Conservation (phyloP, 1,139 yeast genomes). For the Yamadazyma sp. region DNA sequence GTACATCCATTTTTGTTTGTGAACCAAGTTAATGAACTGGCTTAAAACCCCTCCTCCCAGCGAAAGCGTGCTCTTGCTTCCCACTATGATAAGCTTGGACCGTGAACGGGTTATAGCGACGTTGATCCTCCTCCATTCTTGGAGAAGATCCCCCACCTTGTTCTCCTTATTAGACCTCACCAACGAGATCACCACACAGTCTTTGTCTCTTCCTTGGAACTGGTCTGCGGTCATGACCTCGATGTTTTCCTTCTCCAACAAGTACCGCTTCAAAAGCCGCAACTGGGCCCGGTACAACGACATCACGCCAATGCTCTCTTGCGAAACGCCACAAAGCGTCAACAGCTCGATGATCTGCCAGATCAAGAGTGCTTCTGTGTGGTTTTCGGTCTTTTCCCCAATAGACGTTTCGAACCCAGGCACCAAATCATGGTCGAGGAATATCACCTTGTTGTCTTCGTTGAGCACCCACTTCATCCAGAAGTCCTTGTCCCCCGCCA, state of each 20-base stretch:
- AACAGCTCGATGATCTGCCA: constrained; percentile 63
- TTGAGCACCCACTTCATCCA: constrained; percentile 38
- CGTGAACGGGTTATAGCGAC: constrained; percentile 94
- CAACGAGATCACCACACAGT: constrained; percentile 81
- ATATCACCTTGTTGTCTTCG: constrained; percentile 57
- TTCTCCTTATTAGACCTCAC: constrained; percentile 76
- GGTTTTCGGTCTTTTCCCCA: constrained; percentile 73
- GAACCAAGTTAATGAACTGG: constrained; percentile 62
- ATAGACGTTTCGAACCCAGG: constrained; percentile 56
- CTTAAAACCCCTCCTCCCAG: constrained; percentile 51
- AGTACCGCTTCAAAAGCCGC: constrained; percentile 47
- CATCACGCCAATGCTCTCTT: constrained; percentile 75
- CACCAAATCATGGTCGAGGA: constrained; percentile 73
- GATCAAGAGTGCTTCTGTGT: constrained; percentile 66
- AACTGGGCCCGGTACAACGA: constrained; percentile 86
- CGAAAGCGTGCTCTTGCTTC: constrained; percentile 67
- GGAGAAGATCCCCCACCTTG: constrained; percentile 72
- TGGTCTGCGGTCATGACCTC: constrained; percentile 93
- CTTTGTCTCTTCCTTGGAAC: constrained; percentile 94
- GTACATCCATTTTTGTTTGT: constrained; percentile 64
- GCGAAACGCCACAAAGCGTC: constrained; percentile 57
- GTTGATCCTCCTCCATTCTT: constrained; percentile 89
- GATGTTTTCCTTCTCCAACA: constrained; percentile 43
- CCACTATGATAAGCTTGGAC: constrained; percentile 77
- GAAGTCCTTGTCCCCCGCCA: constrained; percentile 12